Evolutionary conservation across 2,329 filamentous ascomycete genomes (phyloP).

Genomic region (Ceratocystis alfenasii): DNA sequence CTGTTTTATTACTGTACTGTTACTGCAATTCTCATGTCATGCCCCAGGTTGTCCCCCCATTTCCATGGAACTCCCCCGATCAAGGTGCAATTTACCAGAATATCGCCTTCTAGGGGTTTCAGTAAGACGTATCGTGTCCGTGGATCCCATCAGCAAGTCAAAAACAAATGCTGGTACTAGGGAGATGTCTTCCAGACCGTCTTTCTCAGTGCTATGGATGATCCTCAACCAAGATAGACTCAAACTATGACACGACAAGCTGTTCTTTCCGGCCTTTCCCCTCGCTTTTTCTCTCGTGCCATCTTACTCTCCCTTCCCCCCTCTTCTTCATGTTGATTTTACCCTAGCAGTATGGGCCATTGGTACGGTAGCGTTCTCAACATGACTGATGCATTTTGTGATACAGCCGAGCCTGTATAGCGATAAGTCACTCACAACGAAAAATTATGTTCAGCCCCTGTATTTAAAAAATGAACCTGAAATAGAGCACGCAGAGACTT

Average conservation of each 20-base stretch:
- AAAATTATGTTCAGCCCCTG: neutral
- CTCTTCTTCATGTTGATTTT: neutral
- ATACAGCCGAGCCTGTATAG: neutral
- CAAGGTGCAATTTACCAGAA: constrained; percentile 3
- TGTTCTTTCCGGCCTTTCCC: neutral
- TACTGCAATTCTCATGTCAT: neutral
- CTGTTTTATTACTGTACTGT: no score
- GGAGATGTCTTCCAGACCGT: neutral
- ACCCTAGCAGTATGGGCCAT: neutral
- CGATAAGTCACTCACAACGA: neutral
- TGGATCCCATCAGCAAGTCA: neutral
- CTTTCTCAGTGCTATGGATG: neutral
- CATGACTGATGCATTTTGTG: neutral
- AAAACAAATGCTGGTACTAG: neutral
- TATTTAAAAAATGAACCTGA: neutral
- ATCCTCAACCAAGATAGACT: neutral
- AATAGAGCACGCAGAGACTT: neutral
- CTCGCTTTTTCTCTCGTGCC: no score
- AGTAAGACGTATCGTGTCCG: neutral
- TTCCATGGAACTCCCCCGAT: neutral
- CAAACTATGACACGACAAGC: neutral
- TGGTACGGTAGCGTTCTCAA: neutral
- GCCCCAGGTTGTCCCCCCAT: neutral
- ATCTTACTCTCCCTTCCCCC: neutral
- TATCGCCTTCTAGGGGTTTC: neutral